A percentile compares a stretch with the other conserved stretches of the same genome.
These are phyloP conservation scores for Geranomyces michiganensis DNA, from an alignment of 192 early-diverging fungal species.

Conservation along the genomic window DNA sequence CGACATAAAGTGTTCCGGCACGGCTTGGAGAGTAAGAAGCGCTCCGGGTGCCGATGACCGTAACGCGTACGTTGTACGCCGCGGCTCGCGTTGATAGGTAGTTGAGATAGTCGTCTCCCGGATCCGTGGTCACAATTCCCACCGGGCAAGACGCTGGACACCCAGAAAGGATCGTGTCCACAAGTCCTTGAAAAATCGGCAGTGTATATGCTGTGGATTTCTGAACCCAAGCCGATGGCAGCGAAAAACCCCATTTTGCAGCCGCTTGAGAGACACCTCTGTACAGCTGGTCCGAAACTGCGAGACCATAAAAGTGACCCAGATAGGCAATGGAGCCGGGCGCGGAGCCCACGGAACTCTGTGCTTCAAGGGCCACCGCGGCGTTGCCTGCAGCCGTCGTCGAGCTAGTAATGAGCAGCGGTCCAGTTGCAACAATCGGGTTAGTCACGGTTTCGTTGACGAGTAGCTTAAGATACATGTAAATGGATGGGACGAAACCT, in stretches of 20 bases:
- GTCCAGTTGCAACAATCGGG: not conserved
- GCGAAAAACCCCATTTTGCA: not conserved
- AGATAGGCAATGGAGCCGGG: not conserved
- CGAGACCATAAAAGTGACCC: not conserved
- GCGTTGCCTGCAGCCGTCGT: constrained; percentile 4
- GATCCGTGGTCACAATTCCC: constrained; percentile 1
- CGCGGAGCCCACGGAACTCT: not conserved
- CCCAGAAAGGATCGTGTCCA: not conserved
- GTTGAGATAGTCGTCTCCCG: constrained; percentile 5
- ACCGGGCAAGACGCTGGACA: not conserved
- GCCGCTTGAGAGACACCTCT: not conserved
- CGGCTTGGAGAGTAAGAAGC: not conserved
- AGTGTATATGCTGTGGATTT: not conserved
- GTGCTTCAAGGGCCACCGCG: not conserved
- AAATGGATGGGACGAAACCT: constrained; percentile 8
- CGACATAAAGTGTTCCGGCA: not conserved
- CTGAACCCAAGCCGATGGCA: not conserved
- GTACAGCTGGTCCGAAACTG: not conserved
- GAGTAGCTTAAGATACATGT: constrained; percentile 4
- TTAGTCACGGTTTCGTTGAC: not conserved
- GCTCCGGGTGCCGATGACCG: constrained; percentile 5
- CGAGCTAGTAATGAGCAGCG: constrained; percentile 4
- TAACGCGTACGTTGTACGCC: not conserved
- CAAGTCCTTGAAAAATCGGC: not conserved
- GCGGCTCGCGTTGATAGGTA: not conserved